A percentile compares a stretch with the other conserved stretches of the same genome.
Conservation (phyloP, 2,329 filamentous ascomycete genomes). For the Xylariaceae sp. region DNA sequence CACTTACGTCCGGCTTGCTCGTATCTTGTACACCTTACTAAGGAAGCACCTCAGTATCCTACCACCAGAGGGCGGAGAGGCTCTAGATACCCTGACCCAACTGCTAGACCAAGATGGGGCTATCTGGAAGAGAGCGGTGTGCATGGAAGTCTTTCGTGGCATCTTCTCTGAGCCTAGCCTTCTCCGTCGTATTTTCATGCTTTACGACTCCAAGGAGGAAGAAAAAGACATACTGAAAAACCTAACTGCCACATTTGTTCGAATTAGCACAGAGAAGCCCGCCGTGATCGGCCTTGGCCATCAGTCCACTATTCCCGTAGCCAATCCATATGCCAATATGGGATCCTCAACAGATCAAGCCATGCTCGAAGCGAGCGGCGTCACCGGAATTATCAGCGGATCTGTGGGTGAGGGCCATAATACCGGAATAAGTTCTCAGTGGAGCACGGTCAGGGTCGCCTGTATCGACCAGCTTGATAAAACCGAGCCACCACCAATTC, state of each 20-base stretch:
- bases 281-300: slow-evolving; percentile 83
- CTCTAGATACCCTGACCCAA: slow-evolving; percentile 79
- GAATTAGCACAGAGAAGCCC: slow-evolving; percentile 89
- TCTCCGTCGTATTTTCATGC: slow-evolving; percentile 75
- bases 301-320: slow-evolving; percentile 80
- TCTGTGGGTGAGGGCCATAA: slow-evolving; percentile 68
- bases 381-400: slow-evolving; percentile 83
- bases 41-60: slow-evolving; percentile 77
- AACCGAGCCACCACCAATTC: slow-evolving; percentile 76
- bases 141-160: slow-evolving; percentile 87
- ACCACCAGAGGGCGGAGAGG: slow-evolving; percentile 78
- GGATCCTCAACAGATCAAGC: slow-evolving; percentile 74
- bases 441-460: slow-evolving; percentile 84
- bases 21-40: slow-evolving; percentile 81
- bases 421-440: slow-evolving; percentile 84
- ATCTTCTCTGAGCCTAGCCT: slow-evolving; percentile 82
- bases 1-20: slow-evolving; percentile 77
- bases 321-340: slow-evolving; percentile 56
- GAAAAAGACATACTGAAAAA: slow-evolving; percentile 79
- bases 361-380: slow-evolving; percentile 84
- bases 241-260: slow-evolving; percentile 86
- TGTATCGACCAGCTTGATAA: slow-evolving; percentile 97
- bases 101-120: slow-evolving; percentile 84
- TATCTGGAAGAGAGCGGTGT: slow-evolving; percentile 84
- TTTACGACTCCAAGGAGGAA: slow-evolving; percentile 75